These are phyloP conservation scores for Sanghuangporus weigelae DNA, from an alignment of 1,284 basidiomycete species.

Conservation along the genomic window DNA sequence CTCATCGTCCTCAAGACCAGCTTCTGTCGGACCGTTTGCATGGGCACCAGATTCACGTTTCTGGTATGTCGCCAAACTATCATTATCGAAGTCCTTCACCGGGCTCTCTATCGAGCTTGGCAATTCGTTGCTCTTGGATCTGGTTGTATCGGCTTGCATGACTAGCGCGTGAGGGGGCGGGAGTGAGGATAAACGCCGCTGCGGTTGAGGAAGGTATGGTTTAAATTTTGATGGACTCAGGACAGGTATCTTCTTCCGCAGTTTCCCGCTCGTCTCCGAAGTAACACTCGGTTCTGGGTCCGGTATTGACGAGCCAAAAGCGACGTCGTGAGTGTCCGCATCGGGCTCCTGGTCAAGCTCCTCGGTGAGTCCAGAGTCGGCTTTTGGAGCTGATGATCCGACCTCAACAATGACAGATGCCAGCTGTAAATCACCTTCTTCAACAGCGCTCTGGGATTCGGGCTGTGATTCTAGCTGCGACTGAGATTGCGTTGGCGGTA, in stretches of 20 bases:
- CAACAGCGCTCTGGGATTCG: background rate
- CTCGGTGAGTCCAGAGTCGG: background rate
- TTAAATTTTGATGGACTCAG: constrained; percentile 18
- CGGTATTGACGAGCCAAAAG: background rate
- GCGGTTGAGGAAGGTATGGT: constrained; percentile 7
- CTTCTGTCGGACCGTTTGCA: background rate
- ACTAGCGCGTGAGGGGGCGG: background rate
- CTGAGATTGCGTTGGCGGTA: constrained; percentile 14
- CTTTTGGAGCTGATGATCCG: constrained; percentile 3
- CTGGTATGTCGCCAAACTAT: background rate
- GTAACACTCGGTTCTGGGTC: background rate
- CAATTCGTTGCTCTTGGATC: background rate
- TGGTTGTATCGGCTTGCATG: background rate
- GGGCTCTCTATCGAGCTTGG: constrained; percentile 14
- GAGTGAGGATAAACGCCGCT: constrained; percentile 4
- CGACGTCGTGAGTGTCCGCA: background rate
- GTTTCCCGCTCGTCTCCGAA: background rate
- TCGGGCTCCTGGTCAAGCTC: background rate
- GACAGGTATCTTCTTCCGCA: constrained; percentile 11
- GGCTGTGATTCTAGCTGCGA: background rate
- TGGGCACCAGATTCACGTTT: background rate
- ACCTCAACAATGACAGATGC: background rate
- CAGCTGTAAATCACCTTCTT: background rate
- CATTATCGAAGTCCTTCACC: background rate
- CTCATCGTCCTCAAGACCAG: constrained; percentile 1